Evolutionary conservation across 768 basidiomycete genomes (phyloP).

Genomic region (Phaeotremella fagi): DNA sequence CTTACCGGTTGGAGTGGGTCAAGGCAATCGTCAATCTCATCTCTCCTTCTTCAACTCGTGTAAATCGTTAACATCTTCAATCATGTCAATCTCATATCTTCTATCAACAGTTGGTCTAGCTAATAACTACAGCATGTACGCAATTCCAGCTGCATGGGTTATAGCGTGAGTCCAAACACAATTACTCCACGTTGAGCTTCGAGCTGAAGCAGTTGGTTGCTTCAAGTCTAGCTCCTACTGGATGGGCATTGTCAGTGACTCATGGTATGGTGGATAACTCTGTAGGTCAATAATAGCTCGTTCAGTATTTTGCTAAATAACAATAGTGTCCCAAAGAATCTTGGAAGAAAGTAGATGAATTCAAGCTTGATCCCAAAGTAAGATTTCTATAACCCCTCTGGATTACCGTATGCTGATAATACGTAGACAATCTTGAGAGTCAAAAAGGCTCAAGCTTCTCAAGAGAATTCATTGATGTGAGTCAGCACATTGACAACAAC

Average conservation of each 20-base stretch:
- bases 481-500: neutral
- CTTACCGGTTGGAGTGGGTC: no score
- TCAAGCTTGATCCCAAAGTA: constrained; percentile 11
- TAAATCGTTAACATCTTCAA: no score
- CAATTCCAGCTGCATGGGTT: constrained; percentile 34
- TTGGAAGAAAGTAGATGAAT: constrained; percentile 19
- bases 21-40: no score
- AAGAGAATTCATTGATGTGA: neutral
- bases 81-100: constrained; percentile 8
- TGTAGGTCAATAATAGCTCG: neutral
- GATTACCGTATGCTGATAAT: neutral
- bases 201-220: neutral
- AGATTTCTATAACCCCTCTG: neutral
- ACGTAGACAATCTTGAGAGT: neutral
- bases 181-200: neutral
- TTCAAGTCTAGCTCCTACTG: constrained; percentile 22
- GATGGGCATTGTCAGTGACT: constrained; percentile 16
- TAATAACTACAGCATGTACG: constrained; percentile 34
- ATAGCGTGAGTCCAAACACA: constrained; percentile 31
- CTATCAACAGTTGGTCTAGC: constrained; percentile 20
- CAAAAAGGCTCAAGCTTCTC: neutral
- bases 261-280: neutral
- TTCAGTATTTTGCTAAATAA: neutral
- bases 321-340: constrained; percentile 23
- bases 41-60: no score